These are phyloP conservation scores for Claviceps sp. DNA, from an alignment of 2,329 filamentous ascomycete species.

Conservation along the genomic window DNA sequence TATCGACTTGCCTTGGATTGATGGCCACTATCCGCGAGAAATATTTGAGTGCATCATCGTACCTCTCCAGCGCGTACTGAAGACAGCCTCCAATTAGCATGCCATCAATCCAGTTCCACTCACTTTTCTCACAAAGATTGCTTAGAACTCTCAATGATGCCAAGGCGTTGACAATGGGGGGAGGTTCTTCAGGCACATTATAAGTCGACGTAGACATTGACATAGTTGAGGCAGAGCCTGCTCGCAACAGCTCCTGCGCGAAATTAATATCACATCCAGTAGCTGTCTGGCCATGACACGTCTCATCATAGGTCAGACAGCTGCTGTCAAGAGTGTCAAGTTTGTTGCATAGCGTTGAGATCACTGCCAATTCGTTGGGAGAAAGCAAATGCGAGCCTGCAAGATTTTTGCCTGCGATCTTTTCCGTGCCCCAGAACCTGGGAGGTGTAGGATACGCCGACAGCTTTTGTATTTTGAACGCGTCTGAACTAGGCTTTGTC, in stretches of 20 bases:
- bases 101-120: conserved; percentile 84
- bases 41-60: conserved; percentile 62
- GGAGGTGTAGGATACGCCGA: conserved; percentile 43
- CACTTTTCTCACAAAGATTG: conserved; percentile 63
- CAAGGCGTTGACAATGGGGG: conserved; percentile 41
- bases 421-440: conserved; percentile 13
- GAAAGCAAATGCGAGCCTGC: neutral
- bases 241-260: neutral
- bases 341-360: neutral
- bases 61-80: conserved; percentile 78
- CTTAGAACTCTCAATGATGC: conserved; percentile 59
- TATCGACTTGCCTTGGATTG: conserved; percentile 37
- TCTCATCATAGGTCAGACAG: neutral
- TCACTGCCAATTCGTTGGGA: neutral
- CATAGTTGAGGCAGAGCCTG: neutral
- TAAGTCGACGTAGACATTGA: conserved; percentile 5
- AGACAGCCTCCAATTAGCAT: conserved; percentile 85
- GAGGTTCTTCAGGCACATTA: conserved; percentile 10
- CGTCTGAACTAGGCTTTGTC: conserved; percentile 22
- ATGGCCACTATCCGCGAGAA: conserved; percentile 50
- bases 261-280: neutral
- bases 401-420: neutral
- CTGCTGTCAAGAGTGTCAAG: conserved; percentile 3
- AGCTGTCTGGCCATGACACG: neutral
- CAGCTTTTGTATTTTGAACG: conserved; percentile 31